Evolutionary conservation across 345 rosid genomes (phyloP), one percentile per base, ranked within the genome.

Genomic region (Pugionium dolabratum): DNA sequence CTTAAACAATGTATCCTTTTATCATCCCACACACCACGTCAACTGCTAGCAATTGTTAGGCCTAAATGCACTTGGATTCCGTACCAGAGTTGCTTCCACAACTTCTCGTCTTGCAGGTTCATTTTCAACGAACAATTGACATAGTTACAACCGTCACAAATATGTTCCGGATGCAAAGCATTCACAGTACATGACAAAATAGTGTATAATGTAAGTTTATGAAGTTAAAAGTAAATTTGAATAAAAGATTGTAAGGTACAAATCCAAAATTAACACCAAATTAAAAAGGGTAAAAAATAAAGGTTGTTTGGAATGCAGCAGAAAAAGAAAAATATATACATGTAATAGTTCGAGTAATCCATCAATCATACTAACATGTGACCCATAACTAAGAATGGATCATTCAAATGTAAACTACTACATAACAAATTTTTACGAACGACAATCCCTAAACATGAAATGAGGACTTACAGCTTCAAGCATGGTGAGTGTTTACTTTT

Each of bases 41-140:
- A 95, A 57, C 99, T 89, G 79, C 96, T 86, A 47, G 90, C 97
- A 78, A 95, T 91, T 79, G 91, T 95, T 95, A 25, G 99, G 99
- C 75, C 94, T 89, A 70, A 95, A 95, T 26, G 99, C 99, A 80
- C 86, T 86, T 51, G 98, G 99, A 71, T 91, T 95, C 48, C 98
- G 91, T 68, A 91, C 98, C 61, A 95, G 79, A 34, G 98, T 95
- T 73, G 93, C 82, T 80, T 89, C 95, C 56, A 95, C 85, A 32
- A 98, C 98, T 68, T 95, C 98, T 67, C 90, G 79, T 75, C 99
- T 84, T 4, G 87, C 85, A 68, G 86, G 84, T 81, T 95, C 99
- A 62, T 89, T 83, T 48, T 89, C 97, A 80, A 87, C 90, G 71
- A 84, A 76, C 99, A 95, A 72, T 89, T 89, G 50, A 75, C 80